phyloP scores from a whole-genome alignment of 169 alveolate genomes.

The Babesia sp. region DNA sequence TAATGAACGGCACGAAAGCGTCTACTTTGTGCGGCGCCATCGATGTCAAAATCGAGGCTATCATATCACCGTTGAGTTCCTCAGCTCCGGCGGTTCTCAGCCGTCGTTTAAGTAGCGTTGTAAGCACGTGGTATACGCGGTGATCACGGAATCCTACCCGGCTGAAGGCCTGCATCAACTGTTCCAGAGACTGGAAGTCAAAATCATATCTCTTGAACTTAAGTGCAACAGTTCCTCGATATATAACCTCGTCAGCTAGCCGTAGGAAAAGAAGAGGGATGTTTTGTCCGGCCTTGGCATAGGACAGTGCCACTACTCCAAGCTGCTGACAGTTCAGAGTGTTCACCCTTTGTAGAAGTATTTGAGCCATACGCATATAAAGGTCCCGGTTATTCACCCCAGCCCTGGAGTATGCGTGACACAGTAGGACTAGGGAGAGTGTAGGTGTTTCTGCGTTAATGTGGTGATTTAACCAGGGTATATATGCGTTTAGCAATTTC shows the following conservation, averaged over 20 bases:
- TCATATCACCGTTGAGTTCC: constrained; percentile 33
- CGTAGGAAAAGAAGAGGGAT: constrained; percentile 36
- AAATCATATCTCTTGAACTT: constrained; percentile 44
- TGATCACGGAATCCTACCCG: constrained; percentile 44
- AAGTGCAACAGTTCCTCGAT: constrained; percentile 62
- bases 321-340: constrained; percentile 30
- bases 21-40: constrained; percentile 34
- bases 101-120: constrained; percentile 44
- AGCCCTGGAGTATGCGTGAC: constrained; percentile 44
- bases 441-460: constrained; percentile 32
- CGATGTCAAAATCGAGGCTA: constrained; percentile 52
- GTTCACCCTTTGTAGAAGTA: constrained; percentile 6
- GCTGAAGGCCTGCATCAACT: constrained; percentile 58
- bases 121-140: constrained; percentile 45
- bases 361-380: constrained; percentile 29
- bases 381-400: constrained; percentile 34
- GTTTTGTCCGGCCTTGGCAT: constrained; percentile 34
- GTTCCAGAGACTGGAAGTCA: constrained; percentile 68
- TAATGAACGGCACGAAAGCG: constrained; percentile 43
- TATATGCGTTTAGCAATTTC: constrained; percentile 28
- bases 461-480: constrained; percentile 53
- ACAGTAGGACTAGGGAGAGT: constrained; percentile 46
- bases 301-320: constrained; percentile 51
- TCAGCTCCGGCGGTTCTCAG: constrained; percentile 11
- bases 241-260: constrained; percentile 63